Percentiles rank a stretch among this genome's conserved stretches.
These are phyloP conservation scores for Xylaria cubensis DNA, from an alignment of 495 filamentous ascomycete species.

Conservation along the genomic window DNA sequence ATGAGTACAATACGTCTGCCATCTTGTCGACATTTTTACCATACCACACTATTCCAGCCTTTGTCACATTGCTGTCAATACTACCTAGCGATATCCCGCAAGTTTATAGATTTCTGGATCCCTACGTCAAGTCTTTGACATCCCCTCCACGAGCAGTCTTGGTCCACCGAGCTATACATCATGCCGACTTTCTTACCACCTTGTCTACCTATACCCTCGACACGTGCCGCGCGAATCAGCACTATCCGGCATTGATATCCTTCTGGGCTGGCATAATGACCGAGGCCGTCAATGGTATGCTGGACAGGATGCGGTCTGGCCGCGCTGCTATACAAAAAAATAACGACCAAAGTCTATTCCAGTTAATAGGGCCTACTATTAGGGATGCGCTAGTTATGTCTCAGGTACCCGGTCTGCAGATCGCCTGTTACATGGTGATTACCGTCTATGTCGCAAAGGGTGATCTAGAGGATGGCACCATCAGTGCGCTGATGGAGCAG, in stretches of 20 bases:
- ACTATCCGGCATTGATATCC: constrained; percentile 76
- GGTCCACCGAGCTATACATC: constrained; percentile 78
- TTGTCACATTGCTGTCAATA: constrained; percentile 81
- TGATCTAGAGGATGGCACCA: constrained; percentile 71
- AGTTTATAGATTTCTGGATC: constrained; percentile 82
- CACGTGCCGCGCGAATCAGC: constrained; percentile 67
- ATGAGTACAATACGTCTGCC: constrained; percentile 84
- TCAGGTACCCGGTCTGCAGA: constrained; percentile 73
- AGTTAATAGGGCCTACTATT: constrained; percentile 75
- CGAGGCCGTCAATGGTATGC: constrained; percentile 79
- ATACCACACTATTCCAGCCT: constrained; percentile 83
- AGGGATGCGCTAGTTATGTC: constrained; percentile 77
- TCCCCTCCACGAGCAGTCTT: constrained; percentile 80
- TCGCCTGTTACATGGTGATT: constrained; percentile 89
- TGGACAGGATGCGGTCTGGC: constrained; percentile 76
- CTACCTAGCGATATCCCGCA: constrained; percentile 73
- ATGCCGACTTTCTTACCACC: constrained; percentile 68
- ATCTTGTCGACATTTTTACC: constrained; percentile 90
- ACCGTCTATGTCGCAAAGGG: constrained; percentile 84
- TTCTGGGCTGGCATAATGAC: constrained; percentile 89
- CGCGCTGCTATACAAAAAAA: constrained; percentile 68
- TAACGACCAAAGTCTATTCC: constrained; percentile 79
- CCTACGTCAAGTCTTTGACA: constrained; percentile 77
- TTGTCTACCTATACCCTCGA: constrained; percentile 78
- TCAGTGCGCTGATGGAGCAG: constrained; percentile 85